Percentiles rank a stretch among this genome's conserved stretches.
Conservation (phyloP, 75 land plant species). For the Chamaecyparis obtusa region DNA sequence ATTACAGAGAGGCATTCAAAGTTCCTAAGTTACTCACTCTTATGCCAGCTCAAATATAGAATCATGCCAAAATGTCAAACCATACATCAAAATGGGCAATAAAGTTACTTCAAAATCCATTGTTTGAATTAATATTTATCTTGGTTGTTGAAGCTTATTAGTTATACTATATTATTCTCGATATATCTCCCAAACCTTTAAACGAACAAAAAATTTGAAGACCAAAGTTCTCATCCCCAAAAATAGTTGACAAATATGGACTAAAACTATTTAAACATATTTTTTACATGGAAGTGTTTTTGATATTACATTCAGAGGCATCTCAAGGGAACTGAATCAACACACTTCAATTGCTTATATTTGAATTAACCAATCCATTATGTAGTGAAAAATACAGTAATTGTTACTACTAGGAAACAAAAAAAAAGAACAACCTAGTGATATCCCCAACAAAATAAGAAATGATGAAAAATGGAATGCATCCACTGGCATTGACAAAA, state of each 20-base stretch:
- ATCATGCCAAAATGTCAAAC: neutral
- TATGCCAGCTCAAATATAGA: neutral
- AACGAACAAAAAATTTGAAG: neutral
- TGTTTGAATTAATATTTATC: neutral
- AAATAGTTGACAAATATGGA: neutral
- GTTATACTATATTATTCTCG: neutral
- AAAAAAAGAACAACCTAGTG: neutral
- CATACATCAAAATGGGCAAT: neutral
- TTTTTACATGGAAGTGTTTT: neutral
- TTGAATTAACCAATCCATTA: neutral
- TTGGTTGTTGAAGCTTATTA: neutral
- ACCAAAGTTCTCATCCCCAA: neutral
- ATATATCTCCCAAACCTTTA: neutral
- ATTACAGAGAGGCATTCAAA: neutral
- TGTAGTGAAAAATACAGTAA: neutral
- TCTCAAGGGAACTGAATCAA: neutral
- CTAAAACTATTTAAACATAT: neutral
- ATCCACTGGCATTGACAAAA: neutral
- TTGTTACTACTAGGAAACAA: neutral
- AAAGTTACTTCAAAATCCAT: neutral
- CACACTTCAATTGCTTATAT: neutral
- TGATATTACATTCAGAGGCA: neutral
- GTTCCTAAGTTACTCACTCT: neutral
- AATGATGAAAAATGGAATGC: neutral
- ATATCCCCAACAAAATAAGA: neutral